These are phyloP conservation scores for Clonostachys rosea DNA, from an alignment of 2,329 filamentous ascomycete genomes.

Conservation along the genomic window DNA sequence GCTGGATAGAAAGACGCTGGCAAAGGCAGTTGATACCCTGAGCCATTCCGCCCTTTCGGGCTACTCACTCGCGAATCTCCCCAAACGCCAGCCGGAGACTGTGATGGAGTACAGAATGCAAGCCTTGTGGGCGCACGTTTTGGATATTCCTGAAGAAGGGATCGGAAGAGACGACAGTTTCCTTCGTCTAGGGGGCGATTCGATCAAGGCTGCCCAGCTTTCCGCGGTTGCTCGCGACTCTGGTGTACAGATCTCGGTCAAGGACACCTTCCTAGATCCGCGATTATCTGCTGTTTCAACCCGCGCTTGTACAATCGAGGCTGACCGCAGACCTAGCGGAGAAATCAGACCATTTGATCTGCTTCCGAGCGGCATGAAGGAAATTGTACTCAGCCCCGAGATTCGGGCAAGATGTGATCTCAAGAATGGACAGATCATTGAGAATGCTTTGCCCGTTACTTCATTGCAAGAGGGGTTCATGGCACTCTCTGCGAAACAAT, in stretches of 20 bases:
- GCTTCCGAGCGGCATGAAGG: too few species aligned
- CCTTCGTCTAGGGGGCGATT: slow-evolving; percentile 20
- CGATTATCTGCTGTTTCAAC: slow-evolving; percentile 1
- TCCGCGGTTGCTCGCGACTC: slow-evolving; percentile 2
- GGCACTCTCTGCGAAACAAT: slow-evolving; percentile 16
- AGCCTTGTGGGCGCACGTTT: slow-evolving; percentile 7
- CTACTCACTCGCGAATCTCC: background rate
- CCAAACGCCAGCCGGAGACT: slow-evolving; percentile 1
- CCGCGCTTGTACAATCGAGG: too few species aligned
- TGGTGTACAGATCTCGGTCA: slow-evolving; percentile 4
- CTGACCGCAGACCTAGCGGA: too few species aligned
- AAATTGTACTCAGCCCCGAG: too few species aligned
- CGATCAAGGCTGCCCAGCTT: slow-evolving; percentile 14
- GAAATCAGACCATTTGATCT: too few species aligned
- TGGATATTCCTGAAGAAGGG: slow-evolving; percentile 1
- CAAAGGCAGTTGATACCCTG: background rate
- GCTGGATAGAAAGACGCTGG: slow-evolving; percentile 2
- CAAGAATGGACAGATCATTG: background rate
- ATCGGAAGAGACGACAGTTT: slow-evolving; percentile 12
- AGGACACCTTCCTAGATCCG: slow-evolving; percentile 9
- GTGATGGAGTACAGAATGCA: slow-evolving; percentile 5
- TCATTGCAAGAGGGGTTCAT: slow-evolving; percentile 33
- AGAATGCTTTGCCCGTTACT: slow-evolving; percentile 32
- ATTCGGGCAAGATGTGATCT: background rate
- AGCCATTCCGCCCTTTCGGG: background rate